Conservation (phyloP, 1,139 yeast genomes). For the Diutina scorzettiae region DNA sequence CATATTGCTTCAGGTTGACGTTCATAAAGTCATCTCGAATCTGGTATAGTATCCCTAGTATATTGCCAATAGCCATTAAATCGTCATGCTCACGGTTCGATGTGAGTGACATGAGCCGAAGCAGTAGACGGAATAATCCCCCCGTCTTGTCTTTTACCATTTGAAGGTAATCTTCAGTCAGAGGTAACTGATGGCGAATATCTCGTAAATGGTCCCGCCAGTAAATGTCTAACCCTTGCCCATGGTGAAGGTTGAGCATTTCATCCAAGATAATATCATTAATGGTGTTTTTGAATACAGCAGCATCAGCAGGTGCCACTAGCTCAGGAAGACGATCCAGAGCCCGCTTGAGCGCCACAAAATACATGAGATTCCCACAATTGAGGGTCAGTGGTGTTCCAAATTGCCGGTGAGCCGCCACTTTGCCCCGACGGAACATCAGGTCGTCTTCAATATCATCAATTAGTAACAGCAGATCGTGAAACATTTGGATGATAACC, state of each 20-base stretch:
- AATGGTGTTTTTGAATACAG: constrained; percentile 9
- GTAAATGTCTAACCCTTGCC: constrained; percentile 79
- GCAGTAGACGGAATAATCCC: constrained; percentile 68
- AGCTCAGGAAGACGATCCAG: constrained; percentile 13
- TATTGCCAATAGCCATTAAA: constrained; percentile 53
- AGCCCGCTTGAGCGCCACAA: constrained; percentile 50
- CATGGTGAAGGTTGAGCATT: constrained; percentile 68
- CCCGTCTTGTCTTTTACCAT: constrained; percentile 91
- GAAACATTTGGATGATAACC: constrained; percentile 42
- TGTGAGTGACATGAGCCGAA: constrained; percentile 42
- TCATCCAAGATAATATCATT: constrained; percentile 47
- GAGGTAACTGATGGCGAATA: constrained; percentile 35
- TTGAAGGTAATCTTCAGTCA: constrained; percentile 51
- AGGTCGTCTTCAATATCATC: constrained; percentile 87
- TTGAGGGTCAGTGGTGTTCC: constrained; percentile 77
- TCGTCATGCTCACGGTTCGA: not conserved
- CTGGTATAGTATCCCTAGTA: constrained; percentile 75
- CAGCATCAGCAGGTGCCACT: not conserved
- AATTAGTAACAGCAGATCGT: constrained; percentile 50
- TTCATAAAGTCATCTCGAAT: constrained; percentile 73
- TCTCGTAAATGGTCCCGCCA: constrained; percentile 55
- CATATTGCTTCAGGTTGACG: constrained; percentile 39
- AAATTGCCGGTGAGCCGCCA: constrained; percentile 64
- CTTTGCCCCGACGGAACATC: constrained; percentile 55
- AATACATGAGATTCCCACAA: constrained; percentile 74